Evolutionary conservation across 2,329 filamentous ascomycete species (phyloP).

Genomic region (Delphinella strobiligena): DNA sequence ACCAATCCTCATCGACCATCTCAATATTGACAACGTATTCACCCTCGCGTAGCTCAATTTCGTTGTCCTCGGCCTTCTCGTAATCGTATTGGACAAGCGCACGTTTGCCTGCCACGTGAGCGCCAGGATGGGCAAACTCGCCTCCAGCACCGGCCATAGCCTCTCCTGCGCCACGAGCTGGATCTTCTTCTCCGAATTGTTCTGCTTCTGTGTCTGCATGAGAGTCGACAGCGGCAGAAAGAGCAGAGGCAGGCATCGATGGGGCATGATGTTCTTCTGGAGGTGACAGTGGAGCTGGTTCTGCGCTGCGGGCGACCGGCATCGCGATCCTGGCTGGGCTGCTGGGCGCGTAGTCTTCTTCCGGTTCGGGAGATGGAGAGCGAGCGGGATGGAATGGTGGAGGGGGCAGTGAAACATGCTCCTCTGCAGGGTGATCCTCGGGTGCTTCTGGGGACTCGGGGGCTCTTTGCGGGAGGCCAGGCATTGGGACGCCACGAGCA

Average conservation of each 20-base stretch:
- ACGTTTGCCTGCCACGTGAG: slow-evolving; percentile 45
- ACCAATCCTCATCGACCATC: slow-evolving; percentile 96
- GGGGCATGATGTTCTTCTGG: slow-evolving; percentile 74
- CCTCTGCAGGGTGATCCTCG: slow-evolving; percentile 39
- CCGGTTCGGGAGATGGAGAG: slow-evolving; percentile 1
- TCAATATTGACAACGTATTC: slow-evolving; percentile 85
- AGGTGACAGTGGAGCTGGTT: slow-evolving; percentile 41
- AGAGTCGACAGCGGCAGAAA: slow-evolving; percentile 49
- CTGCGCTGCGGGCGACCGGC: slow-evolving; percentile 2
- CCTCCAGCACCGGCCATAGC: slow-evolving; percentile 29
- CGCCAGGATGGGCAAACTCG: slow-evolving; percentile 25
- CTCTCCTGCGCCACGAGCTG: slow-evolving; percentile 41
- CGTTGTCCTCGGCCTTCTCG: slow-evolving; percentile 94
- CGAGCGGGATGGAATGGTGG: slow-evolving; percentile 26
- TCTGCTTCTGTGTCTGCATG: slow-evolving; percentile 56
- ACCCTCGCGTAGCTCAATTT: slow-evolving; percentile 81
- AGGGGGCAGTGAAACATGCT: slow-evolving; percentile 35
- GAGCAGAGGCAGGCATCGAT: slow-evolving; percentile 53
- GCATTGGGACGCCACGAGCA: slow-evolving; percentile 58
- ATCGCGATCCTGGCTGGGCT: slow-evolving; percentile 44
- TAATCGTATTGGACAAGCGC: slow-evolving; percentile 89
- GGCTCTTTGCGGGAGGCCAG: slow-evolving; percentile 57
- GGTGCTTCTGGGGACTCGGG: slow-evolving; percentile 30
- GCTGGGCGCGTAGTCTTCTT: slow-evolving; percentile 1
- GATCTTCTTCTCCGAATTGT: slow-evolving; percentile 47